Evolutionary conservation across 2,329 filamentous ascomycete genomes (phyloP), one percentile per base, ranked within the genome.

Genomic region (Aspergillus alliaceus): DNA sequence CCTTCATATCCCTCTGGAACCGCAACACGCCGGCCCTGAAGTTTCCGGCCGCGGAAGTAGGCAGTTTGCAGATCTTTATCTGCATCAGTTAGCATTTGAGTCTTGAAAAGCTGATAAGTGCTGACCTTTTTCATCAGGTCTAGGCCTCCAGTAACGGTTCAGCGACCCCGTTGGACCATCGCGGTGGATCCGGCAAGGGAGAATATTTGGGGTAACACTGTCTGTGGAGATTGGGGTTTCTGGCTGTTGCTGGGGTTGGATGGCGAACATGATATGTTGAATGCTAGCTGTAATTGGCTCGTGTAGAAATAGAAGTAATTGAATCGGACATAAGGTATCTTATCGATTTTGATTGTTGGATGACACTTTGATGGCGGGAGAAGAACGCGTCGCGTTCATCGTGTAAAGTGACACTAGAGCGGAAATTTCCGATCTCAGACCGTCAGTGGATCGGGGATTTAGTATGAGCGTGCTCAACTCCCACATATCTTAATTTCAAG

Each of bases 141-240:
- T 74, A 0, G 90, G 89, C 6, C 77, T 80, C 91, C 92, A 97
- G 70, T 90, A 91, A 42, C 86, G 79, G 22, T 83, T 74, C 5
- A 83, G 78, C 1, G 85, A 79, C 51, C 86, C 83, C 53, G 93
- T 79, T 1, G 86, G 80, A 1, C 93, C 93, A 65, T 90, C 85
- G 73, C 96, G 88, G 66, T 93, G 83, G 68, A 97, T 85, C 54
- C 86, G 84, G 67, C 90, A 95, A 3, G 93, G 92, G 14, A 97
- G 81, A 20, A 96, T 77, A 68, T 96, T 88, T 4, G 88, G 84
- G 0, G 80, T 84, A 54, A 79, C 79, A 58, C 80, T 80, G 15
- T 62, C 58, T 4, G 57, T 59, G 32, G 65, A 59, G 4, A 61
- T 52, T 15, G 60, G 55, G 32, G 59, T 59, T n/a, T 64, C 60